A percentile compares a stretch with the other conserved stretches of the same genome.
phyloP scores from a whole-genome alignment of 2,329 filamentous ascomycete species.

The Alternaria solani region DNA sequence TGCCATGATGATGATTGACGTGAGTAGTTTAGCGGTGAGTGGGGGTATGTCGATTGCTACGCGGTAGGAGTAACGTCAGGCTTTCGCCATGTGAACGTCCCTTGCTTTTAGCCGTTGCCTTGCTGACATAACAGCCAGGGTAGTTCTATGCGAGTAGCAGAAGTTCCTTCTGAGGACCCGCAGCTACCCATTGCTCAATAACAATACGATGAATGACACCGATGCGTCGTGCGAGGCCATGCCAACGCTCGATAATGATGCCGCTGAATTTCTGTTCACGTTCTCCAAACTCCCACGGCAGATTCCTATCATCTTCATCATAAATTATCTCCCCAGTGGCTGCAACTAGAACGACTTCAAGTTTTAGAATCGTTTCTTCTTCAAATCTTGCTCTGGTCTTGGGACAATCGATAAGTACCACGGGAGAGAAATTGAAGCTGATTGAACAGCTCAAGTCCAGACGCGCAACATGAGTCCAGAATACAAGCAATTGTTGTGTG shows the following conservation, averaged over 20 bases:
- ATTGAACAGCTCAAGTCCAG: too few species aligned
- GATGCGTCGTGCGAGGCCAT: not conserved
- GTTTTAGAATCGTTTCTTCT: not conserved
- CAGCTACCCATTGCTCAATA: not conserved
- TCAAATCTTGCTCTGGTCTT: not conserved
- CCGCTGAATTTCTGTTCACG: accelerated
- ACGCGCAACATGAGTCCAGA: not conserved
- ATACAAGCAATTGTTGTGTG: too few species aligned
- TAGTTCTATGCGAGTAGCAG: not conserved
- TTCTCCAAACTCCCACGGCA: too few species aligned
- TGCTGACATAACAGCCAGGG: not conserved
- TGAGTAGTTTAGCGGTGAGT: not conserved
- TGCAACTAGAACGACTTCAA: not conserved
- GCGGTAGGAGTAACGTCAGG: constrained; percentile 4
- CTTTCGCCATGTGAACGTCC: not conserved
- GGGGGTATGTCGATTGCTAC: not conserved
- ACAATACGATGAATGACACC: not conserved
- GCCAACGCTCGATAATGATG: not conserved
- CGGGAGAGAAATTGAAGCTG: too few species aligned
- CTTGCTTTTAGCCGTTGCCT: not conserved
- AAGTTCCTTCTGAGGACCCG: not conserved
- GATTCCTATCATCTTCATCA: too few species aligned
- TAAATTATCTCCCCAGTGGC: too few species aligned
- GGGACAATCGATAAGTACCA: not conserved
- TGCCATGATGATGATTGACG: not conserved